Evolutionary conservation across 192 early-diverging fungal genomes (phyloP), one percentile per base, ranked within the genome.

Genomic region (Diversispora epigaea): DNA sequence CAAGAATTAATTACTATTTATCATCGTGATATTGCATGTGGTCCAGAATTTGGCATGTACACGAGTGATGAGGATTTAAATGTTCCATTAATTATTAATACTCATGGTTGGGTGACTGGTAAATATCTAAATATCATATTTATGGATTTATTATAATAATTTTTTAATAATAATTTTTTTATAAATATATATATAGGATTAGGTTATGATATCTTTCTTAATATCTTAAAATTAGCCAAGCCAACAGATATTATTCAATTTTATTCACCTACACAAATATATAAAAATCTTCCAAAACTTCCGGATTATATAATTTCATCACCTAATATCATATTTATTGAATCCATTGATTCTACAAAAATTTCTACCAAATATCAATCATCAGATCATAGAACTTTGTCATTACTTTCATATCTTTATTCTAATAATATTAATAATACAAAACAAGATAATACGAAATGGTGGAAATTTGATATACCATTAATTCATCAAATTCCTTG

Each of bases 31-130:
- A 72, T 83, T 55, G 79, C 77, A 7, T 77, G 75, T 43, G 77
- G 75, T 0, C 68, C 73, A 19, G 40, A 62, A 15, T 84, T 54
- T 68, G 63, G 14, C 4, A 70, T 14, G 25, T 45, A 60, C 25
- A 46, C 11, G 61, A 58, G 14, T 52, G 77, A 83, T 9, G 77
- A 81, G 25, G 47, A 66, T 10, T 79, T 77, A 8, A 70, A 75
- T 41, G 77, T 95, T 44, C 96, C 97, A 4, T 80, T 99, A n/a
- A 87, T 99, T 9, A 87, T 99, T 47, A 99, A 99, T 80, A 98
- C 95, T 3, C 91, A 95, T 73, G 97, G 97, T 0, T 99, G 96
- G 95, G 83, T 93, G 46, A 94, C 90, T 78, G 96, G 91, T 88
- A 61, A 64, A 40, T 76, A 21, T 15, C 10, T 46, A 21, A 76